Conservation (phyloP, 83 land plant genomes). For the Picea abies region DNA sequence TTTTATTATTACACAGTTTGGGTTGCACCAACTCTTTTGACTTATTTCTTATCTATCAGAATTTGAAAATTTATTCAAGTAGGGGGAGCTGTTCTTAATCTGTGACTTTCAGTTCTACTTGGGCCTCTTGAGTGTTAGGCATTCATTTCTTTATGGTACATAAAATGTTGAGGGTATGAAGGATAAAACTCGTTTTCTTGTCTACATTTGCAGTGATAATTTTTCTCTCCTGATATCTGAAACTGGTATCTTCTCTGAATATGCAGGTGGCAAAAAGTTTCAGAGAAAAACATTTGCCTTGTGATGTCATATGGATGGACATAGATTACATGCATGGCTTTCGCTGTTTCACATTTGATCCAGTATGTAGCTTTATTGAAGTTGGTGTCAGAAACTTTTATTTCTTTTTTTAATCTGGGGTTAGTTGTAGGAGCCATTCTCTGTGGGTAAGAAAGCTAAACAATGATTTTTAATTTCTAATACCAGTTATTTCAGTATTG, state of each 20-base stretch:
- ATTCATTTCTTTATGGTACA: background rate
- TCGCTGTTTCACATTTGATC: constrained; percentile 93
- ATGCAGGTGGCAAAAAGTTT: constrained; percentile 75
- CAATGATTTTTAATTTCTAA: background rate
- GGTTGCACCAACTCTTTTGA: background rate
- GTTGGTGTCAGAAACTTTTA: background rate
- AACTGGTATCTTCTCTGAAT: background rate
- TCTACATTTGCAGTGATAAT: background rate
- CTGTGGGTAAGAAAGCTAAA: background rate
- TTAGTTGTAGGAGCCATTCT: background rate
- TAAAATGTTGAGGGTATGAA: background rate
- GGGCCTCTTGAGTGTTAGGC: background rate
- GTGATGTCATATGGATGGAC: constrained; percentile 99
- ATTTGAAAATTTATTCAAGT: background rate
- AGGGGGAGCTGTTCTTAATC: background rate
- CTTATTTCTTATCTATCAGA: background rate
- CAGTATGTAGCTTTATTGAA: constrained; percentile 35
- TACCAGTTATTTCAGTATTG: background rate
- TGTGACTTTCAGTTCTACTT: background rate
- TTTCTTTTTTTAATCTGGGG: background rate
- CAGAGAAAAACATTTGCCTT: constrained; percentile 81
- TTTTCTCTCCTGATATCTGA: background rate
- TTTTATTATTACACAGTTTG: background rate
- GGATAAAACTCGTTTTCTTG: background rate
- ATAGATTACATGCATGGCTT: constrained; percentile 99